Conservation (phyloP, 2,329 filamentous ascomycete genomes). For the Cladosporium phlei region DNA sequence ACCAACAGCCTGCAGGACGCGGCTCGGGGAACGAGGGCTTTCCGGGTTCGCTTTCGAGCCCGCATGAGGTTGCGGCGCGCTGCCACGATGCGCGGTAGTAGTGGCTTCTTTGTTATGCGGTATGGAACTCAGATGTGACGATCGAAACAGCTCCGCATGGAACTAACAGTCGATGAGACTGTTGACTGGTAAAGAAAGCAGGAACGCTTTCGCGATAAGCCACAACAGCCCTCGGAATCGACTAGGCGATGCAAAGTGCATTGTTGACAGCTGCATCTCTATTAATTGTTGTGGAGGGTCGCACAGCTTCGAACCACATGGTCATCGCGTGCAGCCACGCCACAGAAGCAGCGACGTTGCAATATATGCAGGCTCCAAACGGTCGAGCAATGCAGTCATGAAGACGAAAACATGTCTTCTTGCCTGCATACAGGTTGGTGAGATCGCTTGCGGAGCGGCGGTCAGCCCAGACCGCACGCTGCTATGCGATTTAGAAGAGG, state of each 20-base stretch:
- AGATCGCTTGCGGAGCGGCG: constrained; percentile 10
- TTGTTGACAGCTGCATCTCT: too few species aligned
- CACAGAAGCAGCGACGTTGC: constrained; percentile 7
- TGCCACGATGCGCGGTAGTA: not conserved
- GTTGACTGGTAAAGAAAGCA: too few species aligned
- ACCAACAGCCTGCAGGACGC: not conserved
- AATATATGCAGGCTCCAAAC: constrained; percentile 5
- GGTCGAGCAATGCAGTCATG: constrained; percentile 6
- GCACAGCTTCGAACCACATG: too few species aligned
- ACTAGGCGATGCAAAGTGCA: too few species aligned
- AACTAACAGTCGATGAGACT: too few species aligned
- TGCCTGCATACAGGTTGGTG: not conserved
- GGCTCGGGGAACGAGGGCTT: not conserved
- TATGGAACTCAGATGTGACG: too few species aligned
- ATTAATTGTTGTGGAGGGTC: too few species aligned
- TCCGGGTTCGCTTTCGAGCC: not conserved
- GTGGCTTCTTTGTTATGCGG: too few species aligned
- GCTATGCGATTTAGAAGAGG: not conserved
- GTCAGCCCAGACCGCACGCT: constrained; percentile 10
- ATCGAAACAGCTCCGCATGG: too few species aligned
- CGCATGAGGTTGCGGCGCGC: not conserved
- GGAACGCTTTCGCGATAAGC: too few species aligned
- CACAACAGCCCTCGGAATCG: too few species aligned
- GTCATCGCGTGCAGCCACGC: constrained; percentile 9
- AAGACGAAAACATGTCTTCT: constrained; percentile 4